phyloP scores from a whole-genome alignment of 495 filamentous ascomycete species.

The Aspergillus avenaceus region DNA sequence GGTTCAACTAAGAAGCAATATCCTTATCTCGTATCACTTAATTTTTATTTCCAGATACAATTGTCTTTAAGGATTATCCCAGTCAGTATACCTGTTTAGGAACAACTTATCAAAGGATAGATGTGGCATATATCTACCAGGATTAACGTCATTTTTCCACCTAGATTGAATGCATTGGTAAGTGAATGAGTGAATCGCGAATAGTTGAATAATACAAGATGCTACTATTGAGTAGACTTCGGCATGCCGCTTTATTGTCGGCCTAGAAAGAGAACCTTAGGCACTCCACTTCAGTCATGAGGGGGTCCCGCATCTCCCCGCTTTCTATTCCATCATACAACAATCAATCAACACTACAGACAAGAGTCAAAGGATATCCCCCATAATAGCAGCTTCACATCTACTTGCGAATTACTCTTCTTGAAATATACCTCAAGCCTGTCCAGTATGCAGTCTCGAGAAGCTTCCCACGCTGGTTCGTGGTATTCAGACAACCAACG shows the following conservation, averaged over 20 bases:
- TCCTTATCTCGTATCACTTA: no score
- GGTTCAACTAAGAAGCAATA: no score
- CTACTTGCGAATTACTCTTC: not conserved
- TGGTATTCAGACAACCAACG: constrained; percentile 73
- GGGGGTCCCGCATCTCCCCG: constrained; percentile 19
- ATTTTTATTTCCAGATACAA: no score
- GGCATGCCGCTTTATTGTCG: constrained; percentile 14
- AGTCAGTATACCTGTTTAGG: no score
- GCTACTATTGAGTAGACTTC: no score
- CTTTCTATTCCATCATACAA: constrained; percentile 19
- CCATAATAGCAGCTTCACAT: not conserved
- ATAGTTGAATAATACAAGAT: no score
- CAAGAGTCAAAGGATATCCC: not conserved
- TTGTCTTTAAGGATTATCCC: no score
- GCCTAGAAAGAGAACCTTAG: not conserved
- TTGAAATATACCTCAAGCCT: not conserved
- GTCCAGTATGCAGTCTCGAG: constrained; percentile 53
- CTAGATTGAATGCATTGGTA: no score
- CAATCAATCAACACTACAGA: constrained; percentile 3
- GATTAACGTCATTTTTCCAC: no score
- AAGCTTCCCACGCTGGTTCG: constrained; percentile 68
- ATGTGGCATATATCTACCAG: no score
- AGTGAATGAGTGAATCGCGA: no score
- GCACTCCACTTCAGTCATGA: constrained; percentile 10
- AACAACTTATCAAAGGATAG: no score